Percentiles rank a stretch among this genome's conserved stretches.
phyloP scores from a whole-genome alignment of 352 stramenopile species.

The Pythium folliculosum region DNA sequence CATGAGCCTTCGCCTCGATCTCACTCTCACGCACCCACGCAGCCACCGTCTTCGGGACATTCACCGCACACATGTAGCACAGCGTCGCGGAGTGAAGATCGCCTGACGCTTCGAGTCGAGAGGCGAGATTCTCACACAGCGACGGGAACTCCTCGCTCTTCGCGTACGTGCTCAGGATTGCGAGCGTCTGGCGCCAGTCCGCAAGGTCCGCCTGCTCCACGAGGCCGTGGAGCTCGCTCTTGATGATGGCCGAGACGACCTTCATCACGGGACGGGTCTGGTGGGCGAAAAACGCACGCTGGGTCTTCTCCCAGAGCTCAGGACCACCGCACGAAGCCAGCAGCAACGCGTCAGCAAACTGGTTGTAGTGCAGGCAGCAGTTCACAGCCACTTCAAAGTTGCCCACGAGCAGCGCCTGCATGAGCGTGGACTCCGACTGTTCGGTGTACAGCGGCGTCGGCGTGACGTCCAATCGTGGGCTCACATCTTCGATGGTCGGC shows the following conservation, averaged over 20 bases:
- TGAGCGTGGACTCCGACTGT: constrained; percentile 92
- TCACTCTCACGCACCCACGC: constrained; percentile 92
- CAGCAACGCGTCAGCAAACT: constrained; percentile 96
- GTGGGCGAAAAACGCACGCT: constrained; percentile 94
- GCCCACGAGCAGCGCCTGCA: constrained; percentile 95
- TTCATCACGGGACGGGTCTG: constrained; percentile 93
- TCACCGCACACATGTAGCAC: constrained; percentile 97
- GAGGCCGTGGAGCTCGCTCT: constrained; percentile 88
- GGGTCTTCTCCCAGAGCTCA: constrained; percentile 96
- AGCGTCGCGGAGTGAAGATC: constrained; percentile 92
- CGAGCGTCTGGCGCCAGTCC: constrained; percentile 97
- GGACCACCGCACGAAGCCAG: constrained; percentile 91
- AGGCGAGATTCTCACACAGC: constrained; percentile 94
- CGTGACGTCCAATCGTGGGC: constrained; percentile 67
- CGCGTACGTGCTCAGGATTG: constrained; percentile 97
- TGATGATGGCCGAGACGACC: constrained; percentile 96
- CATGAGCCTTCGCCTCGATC: constrained; percentile 62
- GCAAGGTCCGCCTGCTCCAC: constrained; percentile 89
- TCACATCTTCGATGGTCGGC: constrained; percentile 65
- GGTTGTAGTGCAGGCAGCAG: constrained; percentile 94
- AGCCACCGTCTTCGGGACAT: constrained; percentile 85
- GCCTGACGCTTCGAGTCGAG: constrained; percentile 88
- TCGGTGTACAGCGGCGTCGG: constrained; percentile 80
- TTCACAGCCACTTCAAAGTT: constrained; percentile 99
- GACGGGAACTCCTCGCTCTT: constrained; percentile 96